Conservation (phyloP, 2,329 filamentous ascomycete genomes). For the Fusarium sacchari region DNA sequence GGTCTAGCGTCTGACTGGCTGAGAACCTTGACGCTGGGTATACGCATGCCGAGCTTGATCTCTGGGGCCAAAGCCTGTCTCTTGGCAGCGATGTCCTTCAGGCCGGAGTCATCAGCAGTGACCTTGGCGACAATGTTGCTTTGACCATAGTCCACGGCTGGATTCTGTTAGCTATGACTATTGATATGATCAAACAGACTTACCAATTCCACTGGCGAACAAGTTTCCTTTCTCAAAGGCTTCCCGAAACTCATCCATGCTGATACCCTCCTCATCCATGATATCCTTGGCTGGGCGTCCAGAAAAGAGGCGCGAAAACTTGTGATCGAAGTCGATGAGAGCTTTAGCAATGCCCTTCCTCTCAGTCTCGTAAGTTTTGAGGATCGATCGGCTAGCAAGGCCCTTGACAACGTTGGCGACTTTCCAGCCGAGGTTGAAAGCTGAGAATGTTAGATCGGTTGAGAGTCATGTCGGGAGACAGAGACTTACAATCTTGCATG, state of each 20-base stretch:
- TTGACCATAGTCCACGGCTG: slow-evolving; percentile 26
- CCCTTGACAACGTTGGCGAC: slow-evolving; percentile 59
- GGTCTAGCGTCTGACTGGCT: slow-evolving; percentile 66
- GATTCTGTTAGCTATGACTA: neutral
- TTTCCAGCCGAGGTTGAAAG: slow-evolving; percentile 66
- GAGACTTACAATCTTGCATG: slow-evolving; percentile 66
- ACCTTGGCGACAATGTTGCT: slow-evolving; percentile 28
- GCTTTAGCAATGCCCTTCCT: slow-evolving; percentile 70
- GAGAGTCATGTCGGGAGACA: accelerated
- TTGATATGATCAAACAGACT: no score
- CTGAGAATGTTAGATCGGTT: neutral
- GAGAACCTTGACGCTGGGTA: slow-evolving; percentile 67
- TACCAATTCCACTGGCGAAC: slow-evolving; percentile 38
- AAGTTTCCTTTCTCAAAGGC: slow-evolving; percentile 68
- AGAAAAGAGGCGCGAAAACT: slow-evolving; percentile 64
- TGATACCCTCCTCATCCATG: slow-evolving; percentile 70
- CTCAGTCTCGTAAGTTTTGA: slow-evolving; percentile 62
- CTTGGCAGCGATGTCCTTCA: neutral
- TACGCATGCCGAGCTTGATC: slow-evolving; percentile 63
- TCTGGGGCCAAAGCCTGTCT: slow-evolving; percentile 50
- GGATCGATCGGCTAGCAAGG: slow-evolving; percentile 52
- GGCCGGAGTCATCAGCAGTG: neutral
- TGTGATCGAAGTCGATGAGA: slow-evolving; percentile 72
- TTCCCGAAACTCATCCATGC: slow-evolving; percentile 69
- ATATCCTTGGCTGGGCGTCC: slow-evolving; percentile 64